These are phyloP conservation scores for Lomentospora prolificans DNA, from an alignment of 2,329 filamentous ascomycete genomes.

Conservation along the genomic window DNA sequence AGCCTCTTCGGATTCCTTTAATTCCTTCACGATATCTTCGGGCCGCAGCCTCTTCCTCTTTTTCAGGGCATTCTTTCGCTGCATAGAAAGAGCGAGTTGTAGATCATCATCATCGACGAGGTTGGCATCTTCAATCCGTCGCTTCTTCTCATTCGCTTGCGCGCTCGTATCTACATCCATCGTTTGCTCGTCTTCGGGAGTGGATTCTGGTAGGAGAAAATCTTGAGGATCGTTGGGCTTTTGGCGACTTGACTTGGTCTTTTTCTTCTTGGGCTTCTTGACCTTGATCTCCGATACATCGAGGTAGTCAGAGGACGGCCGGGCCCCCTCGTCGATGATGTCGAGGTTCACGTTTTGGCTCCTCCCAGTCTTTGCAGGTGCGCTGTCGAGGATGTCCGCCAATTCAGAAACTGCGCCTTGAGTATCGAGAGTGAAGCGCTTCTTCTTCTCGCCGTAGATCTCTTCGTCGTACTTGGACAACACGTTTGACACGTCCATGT, in stretches of 20 bases:
- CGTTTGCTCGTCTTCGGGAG: slow-evolving; percentile 24
- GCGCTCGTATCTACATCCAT: slow-evolving; percentile 71
- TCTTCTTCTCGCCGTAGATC: slow-evolving; percentile 80
- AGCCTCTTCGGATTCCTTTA: slow-evolving; percentile 45
- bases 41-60: slow-evolving; percentile 82
- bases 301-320: slow-evolving; percentile 67
- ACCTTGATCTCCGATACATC: slow-evolving; percentile 82
- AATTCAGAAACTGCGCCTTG: slow-evolving; percentile 60
- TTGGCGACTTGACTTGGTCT: slow-evolving; percentile 64
- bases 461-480: slow-evolving; percentile 93
- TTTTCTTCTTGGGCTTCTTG: slow-evolving; percentile 93
- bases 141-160: slow-evolving; percentile 37
- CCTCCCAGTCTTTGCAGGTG: slow-evolving; percentile 47
- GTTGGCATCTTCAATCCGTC: slow-evolving; percentile 54
- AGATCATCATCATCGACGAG: slow-evolving; percentile 90
- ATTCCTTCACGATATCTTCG: slow-evolving; percentile 75
- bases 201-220: slow-evolving; percentile 27
- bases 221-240: slow-evolving; percentile 57
- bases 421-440: slow-evolving; percentile 77
- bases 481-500: slow-evolving; percentile 55
- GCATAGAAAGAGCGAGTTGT: slow-evolving; percentile 74
- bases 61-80: slow-evolving; percentile 75
- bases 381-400: slow-evolving; percentile 41
- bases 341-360: slow-evolving; percentile 60
- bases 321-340: slow-evolving; percentile 1